Conservation (phyloP, 2,329 filamentous ascomycete species). For the Colletotrichum higginsianum region DNA sequence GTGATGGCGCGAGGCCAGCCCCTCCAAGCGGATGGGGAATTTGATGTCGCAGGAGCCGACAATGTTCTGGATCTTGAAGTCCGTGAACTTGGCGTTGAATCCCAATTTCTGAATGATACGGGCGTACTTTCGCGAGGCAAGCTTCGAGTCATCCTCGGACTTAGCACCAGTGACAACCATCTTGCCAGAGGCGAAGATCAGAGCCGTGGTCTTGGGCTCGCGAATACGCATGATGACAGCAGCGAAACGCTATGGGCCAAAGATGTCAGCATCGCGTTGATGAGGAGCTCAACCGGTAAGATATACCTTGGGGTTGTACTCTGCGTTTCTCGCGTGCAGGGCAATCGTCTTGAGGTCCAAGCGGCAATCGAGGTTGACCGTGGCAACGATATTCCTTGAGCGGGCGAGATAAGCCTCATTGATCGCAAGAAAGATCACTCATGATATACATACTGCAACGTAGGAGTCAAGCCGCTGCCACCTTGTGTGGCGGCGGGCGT, state of each 20-base stretch:
- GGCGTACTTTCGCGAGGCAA: conserved; percentile 96
- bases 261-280: conserved; percentile 50
- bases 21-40: conserved; percentile 97
- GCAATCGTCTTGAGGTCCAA: conserved; percentile 99
- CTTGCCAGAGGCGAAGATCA: conserved; percentile 99
- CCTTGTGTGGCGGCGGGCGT: conserved; percentile 87
- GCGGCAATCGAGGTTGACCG: conserved; percentile 97
- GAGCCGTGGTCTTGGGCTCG: conserved; percentile 96
- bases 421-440: conserved; percentile 52
- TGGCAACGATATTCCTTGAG: conserved; percentile 97
- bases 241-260: conserved; percentile 84
- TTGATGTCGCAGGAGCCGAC: conserved; percentile 99
- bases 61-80: conserved; percentile 99
- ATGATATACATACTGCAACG: conserved; percentile 90
- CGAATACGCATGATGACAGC: conserved; percentile 99
- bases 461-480: conserved; percentile 91
- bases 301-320: conserved; percentile 97
- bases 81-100: conserved; percentile 99
- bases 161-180: conserved; percentile 99
- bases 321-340: conserved; percentile 96
- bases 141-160: conserved; percentile 97
- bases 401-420: conserved; percentile 68
- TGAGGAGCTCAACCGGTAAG: background rate
- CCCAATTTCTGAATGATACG: conserved; percentile 99
- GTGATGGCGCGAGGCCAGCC: conserved; percentile 96